phyloP scores from a whole-genome alignment of 345 rosid genomes.

The Camelina hispida region DNA sequence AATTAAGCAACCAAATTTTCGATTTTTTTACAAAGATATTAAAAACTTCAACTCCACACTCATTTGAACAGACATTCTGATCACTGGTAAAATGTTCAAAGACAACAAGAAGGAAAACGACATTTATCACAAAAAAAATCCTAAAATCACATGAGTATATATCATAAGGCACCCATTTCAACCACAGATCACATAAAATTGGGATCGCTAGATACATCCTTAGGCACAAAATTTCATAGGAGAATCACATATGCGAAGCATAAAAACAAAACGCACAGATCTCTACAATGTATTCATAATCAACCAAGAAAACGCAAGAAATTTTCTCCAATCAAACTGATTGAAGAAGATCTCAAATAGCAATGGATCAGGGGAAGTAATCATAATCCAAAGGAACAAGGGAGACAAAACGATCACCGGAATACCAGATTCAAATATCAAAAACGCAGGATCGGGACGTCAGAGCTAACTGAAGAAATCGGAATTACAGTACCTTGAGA shows the following conservation, averaged over 20 bases:
- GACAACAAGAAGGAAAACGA: neutral
- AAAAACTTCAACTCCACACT: neutral
- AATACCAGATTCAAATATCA: neutral
- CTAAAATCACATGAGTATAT: neutral
- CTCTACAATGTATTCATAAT: conserved; percentile 23
- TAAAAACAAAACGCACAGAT: conserved; percentile 24
- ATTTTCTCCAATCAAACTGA: neutral
- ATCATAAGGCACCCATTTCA: neutral
- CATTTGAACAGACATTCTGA: neutral
- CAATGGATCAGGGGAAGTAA: neutral
- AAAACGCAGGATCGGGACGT: conserved; percentile 6
- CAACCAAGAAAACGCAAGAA: neutral
- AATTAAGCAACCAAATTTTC: neutral
- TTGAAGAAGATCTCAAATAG: conserved; percentile 10
- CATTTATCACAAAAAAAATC: neutral
- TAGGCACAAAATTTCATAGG: neutral
- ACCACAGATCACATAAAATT: neutral
- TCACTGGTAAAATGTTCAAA: neutral
- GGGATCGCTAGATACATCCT: neutral
- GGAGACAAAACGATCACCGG: conserved; percentile 19
- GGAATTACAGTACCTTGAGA: conserved; percentile 1
- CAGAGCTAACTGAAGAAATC: conserved; percentile 14
- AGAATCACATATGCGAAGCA: conserved; percentile 3
- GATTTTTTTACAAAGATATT: neutral
- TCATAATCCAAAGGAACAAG: conserved; percentile 13